A percentile compares a stretch with the other conserved stretches of the same genome.
phyloP scores from a whole-genome alignment of 306 rosid genomes.

The Chamaecrista fasciculata region DNA sequence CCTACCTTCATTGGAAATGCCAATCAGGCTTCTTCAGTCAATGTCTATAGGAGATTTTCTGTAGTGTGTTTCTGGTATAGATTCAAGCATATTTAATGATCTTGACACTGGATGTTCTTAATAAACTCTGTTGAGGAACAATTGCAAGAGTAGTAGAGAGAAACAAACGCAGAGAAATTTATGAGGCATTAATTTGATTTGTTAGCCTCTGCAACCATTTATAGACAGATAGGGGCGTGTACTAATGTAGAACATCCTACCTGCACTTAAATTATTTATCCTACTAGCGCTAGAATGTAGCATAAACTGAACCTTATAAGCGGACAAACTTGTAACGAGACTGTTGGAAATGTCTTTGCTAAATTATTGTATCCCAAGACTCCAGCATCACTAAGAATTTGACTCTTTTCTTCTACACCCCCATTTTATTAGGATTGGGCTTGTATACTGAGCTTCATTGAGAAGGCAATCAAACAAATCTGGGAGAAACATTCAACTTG shows the following conservation, averaged over 20 bases:
- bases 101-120: conserved; percentile 23
- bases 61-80: conserved; percentile 10
- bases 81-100: conserved; percentile 23
- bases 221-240: not conserved
- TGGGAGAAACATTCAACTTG: conserved; percentile 49
- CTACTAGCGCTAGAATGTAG: not conserved
- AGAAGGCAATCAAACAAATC: conserved; percentile 52
- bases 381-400: not conserved
- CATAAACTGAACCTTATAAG: not conserved
- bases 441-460: conserved; percentile 54
- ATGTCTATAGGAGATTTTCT: conserved; percentile 16
- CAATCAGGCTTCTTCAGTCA: not conserved
- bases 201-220: not conserved
- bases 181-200: not conserved
- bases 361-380: conserved; percentile 11
- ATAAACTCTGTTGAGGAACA: conserved; percentile 22
- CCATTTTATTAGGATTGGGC: conserved; percentile 63
- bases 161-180: not conserved
- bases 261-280: not conserved
- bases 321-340: not conserved
- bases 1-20: not conserved
- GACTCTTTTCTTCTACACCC: conserved; percentile 2
- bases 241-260: not conserved
- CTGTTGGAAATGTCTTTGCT: conserved; percentile 9
- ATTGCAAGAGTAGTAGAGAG: not conserved